These are phyloP conservation scores for Cryphonectria nitschkei DNA, from an alignment of 2,329 filamentous ascomycete genomes.

Conservation along the genomic window DNA sequence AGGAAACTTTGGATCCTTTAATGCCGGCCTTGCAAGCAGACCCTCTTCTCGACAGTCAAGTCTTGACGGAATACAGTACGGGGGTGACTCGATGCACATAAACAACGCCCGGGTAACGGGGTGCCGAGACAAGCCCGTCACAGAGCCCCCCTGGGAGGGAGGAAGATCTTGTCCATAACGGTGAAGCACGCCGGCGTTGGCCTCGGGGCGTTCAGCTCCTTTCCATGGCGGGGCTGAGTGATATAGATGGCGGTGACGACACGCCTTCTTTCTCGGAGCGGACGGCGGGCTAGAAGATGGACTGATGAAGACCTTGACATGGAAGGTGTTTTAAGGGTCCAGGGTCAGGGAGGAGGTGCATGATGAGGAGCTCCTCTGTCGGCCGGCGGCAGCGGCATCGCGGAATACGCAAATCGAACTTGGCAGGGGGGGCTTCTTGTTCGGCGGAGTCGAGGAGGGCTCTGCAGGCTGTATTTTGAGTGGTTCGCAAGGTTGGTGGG, in stretches of 20 bases:
- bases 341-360: constrained; percentile 46
- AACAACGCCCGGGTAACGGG: neutral
- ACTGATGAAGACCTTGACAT: constrained; percentile 87
- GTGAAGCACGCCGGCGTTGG: constrained; percentile 89
- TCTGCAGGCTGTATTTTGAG: neutral
- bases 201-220: constrained; percentile 74
- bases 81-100: constrained; percentile 66
- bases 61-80: constrained; percentile 76
- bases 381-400: constrained; percentile 72
- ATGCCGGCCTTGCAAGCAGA: constrained; percentile 79
- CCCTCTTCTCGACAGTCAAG: constrained; percentile 77
- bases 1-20: constrained; percentile 77
- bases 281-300: constrained; percentile 63
- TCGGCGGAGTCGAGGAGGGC: neutral
- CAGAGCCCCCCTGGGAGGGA: constrained; percentile 54
- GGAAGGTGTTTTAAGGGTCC: constrained; percentile 88
- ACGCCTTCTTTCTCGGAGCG: constrained; percentile 76
- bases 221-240: constrained; percentile 78
- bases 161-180: constrained; percentile 95
- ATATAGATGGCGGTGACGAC: constrained; percentile 95
- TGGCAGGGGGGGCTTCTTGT: neutral
- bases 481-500: neutral
- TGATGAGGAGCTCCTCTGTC: constrained; percentile 76
- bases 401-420: constrained; percentile 49
- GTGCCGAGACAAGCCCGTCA: neutral